Conservation (phyloP, 192 early-diverging fungal genomes). For the Chytriomyces confervae region DNA sequence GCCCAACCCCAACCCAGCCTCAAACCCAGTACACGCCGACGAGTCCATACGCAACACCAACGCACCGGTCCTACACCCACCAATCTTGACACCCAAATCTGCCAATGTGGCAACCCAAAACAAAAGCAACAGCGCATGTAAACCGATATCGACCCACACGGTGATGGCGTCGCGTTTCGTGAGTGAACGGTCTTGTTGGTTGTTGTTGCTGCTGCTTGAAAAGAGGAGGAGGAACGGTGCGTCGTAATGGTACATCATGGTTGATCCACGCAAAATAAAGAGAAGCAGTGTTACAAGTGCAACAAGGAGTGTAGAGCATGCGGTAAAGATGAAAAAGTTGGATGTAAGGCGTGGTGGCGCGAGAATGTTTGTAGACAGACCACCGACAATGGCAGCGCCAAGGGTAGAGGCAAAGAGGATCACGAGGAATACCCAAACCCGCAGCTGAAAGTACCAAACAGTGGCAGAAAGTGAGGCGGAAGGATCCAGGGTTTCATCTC, state of each 20-base stretch:
- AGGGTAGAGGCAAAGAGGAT: background rate
- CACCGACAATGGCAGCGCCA: background rate
- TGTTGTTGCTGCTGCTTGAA: background rate
- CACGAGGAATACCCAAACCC: constrained; percentile 12
- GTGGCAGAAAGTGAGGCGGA: background rate
- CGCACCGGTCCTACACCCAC: constrained; percentile 5
- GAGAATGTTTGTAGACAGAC: background rate
- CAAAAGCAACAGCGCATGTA: background rate
- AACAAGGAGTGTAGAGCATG: constrained; percentile 6
- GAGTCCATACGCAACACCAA: background rate
- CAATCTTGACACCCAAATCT: constrained; percentile 24
- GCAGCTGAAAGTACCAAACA: constrained; percentile 23
- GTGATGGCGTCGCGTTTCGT: background rate
- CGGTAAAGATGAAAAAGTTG: constrained; percentile 14
- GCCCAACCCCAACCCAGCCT: constrained; percentile 24
- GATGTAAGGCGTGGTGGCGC: constrained; percentile 1
- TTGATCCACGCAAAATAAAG: background rate
- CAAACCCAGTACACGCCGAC: constrained; percentile 25
- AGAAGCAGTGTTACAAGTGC: background rate
- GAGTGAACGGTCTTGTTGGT: background rate
- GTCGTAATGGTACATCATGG: constrained; percentile 30
- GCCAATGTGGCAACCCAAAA: constrained; percentile 30
- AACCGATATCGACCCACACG: background rate
- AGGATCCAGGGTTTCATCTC: background rate
- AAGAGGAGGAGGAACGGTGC: constrained; percentile 21